A percentile compares a stretch with the other conserved stretches of the same genome.
These are phyloP conservation scores for Ceratocystis ficicola DNA, from an alignment of 2,329 filamentous ascomycete species.

Conservation along the genomic window DNA sequence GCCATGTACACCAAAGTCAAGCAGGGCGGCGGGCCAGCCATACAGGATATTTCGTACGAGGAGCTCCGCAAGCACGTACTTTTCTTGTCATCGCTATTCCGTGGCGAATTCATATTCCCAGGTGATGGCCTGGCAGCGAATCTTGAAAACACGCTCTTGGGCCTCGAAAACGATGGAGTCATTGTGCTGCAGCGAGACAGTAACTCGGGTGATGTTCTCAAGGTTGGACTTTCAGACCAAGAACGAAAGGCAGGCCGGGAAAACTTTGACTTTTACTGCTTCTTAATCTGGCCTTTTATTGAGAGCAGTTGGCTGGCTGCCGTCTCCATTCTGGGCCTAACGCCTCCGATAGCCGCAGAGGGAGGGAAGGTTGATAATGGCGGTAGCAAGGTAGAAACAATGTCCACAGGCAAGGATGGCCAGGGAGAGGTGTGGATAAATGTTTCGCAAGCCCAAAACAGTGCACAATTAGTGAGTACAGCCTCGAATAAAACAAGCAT, in stretches of 20 bases:
- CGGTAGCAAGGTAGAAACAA: background rate
- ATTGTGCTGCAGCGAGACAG: conserved; percentile 42
- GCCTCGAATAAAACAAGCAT: background rate
- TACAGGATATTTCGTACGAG: conserved; percentile 64
- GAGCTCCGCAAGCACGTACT: conserved; percentile 67
- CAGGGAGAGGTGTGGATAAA: conserved; percentile 62
- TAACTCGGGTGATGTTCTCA: conserved; percentile 40
- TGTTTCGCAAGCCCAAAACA: conserved; percentile 63
- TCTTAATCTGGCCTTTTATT: conserved; percentile 96
- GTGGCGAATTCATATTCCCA: conserved; percentile 93
- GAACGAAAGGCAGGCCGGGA: conserved; percentile 73
- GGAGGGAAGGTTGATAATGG: background rate
- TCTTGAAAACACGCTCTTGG: conserved; percentile 63
- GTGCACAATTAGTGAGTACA: conserved; percentile 58
- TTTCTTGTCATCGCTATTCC: conserved; percentile 87
- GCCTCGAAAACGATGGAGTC: conserved; percentile 67
- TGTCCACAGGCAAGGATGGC: conserved; percentile 25
- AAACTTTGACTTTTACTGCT: conserved; percentile 98
- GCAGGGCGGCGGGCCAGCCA: conserved; percentile 68
- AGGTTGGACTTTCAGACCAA: conserved; percentile 59
- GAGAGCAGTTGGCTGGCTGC: conserved; percentile 88
- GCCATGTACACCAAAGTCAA: conserved; percentile 88
- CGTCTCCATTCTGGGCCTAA: conserved; percentile 74
- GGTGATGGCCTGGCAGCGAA: conserved; percentile 73
- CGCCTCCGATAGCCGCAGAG: conserved; percentile 48